Evolutionary conservation across 768 basidiomycete species (phyloP).

Genomic region (Leccinellum albellum): DNA sequence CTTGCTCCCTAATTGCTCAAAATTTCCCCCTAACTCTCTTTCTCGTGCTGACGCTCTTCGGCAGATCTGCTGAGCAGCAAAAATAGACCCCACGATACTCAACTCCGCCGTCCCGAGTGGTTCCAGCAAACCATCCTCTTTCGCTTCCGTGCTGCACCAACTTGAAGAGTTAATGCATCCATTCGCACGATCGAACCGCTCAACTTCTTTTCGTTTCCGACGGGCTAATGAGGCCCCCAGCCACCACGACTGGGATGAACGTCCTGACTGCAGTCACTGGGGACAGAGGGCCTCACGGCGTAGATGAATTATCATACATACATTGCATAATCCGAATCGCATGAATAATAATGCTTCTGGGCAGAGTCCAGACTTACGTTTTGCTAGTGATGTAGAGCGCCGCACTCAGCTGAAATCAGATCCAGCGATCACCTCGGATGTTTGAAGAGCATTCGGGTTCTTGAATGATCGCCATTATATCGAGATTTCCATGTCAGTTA

Average conservation of each 20-base stretch:
- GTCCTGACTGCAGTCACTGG: slow-evolving; percentile 1
- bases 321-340: slow-evolving; percentile 25
- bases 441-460: slow-evolving; percentile 11
- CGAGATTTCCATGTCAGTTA: slow-evolving; percentile 4
- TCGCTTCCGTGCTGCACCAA: slow-evolving; percentile 18
- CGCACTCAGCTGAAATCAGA: background rate
- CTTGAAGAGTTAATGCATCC: slow-evolving; percentile 11
- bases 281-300: background rate
- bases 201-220: slow-evolving; percentile 2
- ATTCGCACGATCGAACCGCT: slow-evolving; percentile 22
- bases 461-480: slow-evolving; percentile 18
- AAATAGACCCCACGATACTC: slow-evolving; percentile 23
- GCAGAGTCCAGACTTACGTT: background rate
- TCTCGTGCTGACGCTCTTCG: slow-evolving; percentile 6
- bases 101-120: background rate
- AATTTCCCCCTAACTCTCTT: background rate
- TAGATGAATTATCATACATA: slow-evolving; percentile 25
- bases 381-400: background rate
- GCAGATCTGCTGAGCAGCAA: slow-evolving; percentile 28
- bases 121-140: slow-evolving; percentile 13
- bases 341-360: slow-evolving; percentile 9
- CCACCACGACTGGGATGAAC: slow-evolving; percentile 1
- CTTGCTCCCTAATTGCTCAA: background rate
- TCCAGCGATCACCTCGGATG: slow-evolving; percentile 30
- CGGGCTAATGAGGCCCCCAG: slow-evolving; percentile 3